Percentiles rank a stretch among this genome's conserved stretches.
Conservation (phyloP, 768 basidiomycete species). For the Xerocomellus dryophilus region DNA sequence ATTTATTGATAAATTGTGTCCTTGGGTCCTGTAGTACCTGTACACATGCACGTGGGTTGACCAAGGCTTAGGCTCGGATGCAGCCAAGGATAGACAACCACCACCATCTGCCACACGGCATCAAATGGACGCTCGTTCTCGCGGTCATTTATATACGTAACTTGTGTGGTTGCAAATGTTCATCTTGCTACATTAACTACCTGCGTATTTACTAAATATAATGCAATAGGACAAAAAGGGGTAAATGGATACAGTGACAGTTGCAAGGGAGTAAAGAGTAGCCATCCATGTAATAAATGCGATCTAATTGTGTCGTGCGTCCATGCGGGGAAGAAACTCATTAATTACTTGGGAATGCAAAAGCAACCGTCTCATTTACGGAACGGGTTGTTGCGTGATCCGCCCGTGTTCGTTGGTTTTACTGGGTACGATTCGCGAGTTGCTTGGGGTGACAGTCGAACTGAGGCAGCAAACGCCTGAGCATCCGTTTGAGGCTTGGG, state of each 20-base stretch:
- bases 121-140: slow-evolving; percentile 13
- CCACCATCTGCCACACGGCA: slow-evolving; percentile 11
- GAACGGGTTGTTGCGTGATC: slow-evolving; percentile 58
- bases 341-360: slow-evolving; percentile 6
- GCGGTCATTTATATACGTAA: slow-evolving; percentile 30
- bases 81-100: slow-evolving; percentile 13
- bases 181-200: slow-evolving; percentile 26
- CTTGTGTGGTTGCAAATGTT: background rate
- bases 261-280: slow-evolving; percentile 10
- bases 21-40: slow-evolving; percentile 22
- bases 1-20: slow-evolving; percentile 23
- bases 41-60: slow-evolving; percentile 27
- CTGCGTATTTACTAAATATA: slow-evolving; percentile 11
- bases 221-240: slow-evolving; percentile 13
- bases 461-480: slow-evolving; percentile 53
- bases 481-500: slow-evolving; percentile 49
- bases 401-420: slow-evolving; percentile 42
- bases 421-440: slow-evolving; percentile 42
- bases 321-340: slow-evolving; percentile 24
- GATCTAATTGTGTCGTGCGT: slow-evolving; percentile 23
- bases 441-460: slow-evolving; percentile 35
- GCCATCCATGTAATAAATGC: slow-evolving; percentile 2
- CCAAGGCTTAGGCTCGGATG: slow-evolving; percentile 4
- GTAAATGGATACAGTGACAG: slow-evolving; percentile 16
- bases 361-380: slow-evolving; percentile 34